A percentile compares a stretch with the other conserved stretches of the same genome.
These are phyloP conservation scores for Misopates orontium DNA, from an alignment of 257 asterid species.

Conservation along the genomic window DNA sequence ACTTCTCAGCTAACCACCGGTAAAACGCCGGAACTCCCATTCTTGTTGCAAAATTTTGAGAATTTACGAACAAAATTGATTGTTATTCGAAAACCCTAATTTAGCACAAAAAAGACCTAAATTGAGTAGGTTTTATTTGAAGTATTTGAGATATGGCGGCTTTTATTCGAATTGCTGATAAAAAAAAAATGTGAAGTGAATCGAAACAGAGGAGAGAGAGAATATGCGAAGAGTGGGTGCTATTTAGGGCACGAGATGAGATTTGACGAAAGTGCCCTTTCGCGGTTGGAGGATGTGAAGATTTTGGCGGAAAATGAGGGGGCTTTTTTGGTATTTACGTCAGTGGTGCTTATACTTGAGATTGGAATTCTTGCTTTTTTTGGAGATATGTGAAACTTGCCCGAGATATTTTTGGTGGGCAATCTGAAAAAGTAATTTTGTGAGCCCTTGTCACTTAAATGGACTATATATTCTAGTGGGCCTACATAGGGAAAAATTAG, in stretches of 20 bases:
- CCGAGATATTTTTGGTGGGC: too few relatives aligned
- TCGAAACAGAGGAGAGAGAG: slow-evolving; percentile 4
- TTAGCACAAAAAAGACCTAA: background rate
- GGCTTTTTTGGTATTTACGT: slow-evolving; percentile 5
- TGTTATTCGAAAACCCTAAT: background rate
- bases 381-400: too few relatives aligned
- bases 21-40: slow-evolving; percentile 99
- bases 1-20: slow-evolving; percentile 98
- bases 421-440: background rate
- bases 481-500: too few relatives aligned
- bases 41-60: slow-evolving; percentile 21
- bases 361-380: too few relatives aligned
- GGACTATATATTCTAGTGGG: background rate
- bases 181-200: slow-evolving; percentile 17
- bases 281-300: background rate
- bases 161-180: background rate
- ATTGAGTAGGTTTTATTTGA: background rate
- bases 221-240: background rate
- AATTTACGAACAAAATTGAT: background rate
- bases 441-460: background rate
- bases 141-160: background rate
- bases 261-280: slow-evolving; percentile 22
- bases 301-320: background rate
- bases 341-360: too few relatives aligned
- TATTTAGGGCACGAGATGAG: slow-evolving; percentile 35